These are phyloP conservation scores for Anthostomella pinea DNA, from an alignment of 2,329 filamentous ascomycete species.

Conservation along the genomic window DNA sequence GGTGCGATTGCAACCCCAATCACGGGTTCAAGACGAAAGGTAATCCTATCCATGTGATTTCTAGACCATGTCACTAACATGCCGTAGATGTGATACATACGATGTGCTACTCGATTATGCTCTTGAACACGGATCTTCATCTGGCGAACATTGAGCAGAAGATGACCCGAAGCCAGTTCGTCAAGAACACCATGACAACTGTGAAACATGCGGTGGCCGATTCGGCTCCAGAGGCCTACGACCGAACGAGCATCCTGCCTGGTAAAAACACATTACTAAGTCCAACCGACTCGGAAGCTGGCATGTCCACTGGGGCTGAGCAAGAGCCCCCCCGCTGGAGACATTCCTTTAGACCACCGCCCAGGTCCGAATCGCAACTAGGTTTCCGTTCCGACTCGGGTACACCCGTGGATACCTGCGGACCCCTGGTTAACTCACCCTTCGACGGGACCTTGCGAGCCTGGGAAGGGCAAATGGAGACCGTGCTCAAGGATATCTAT, in stretches of 20 bases:
- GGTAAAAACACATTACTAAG: slow-evolving; percentile 34
- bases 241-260: slow-evolving; percentile 55
- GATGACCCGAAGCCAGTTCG: slow-evolving; percentile 92
- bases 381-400: slow-evolving; percentile 36
- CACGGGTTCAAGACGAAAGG: slow-evolving; percentile 89
- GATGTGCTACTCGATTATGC: slow-evolving; percentile 91
- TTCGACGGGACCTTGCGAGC: slow-evolving; percentile 72
- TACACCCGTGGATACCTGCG: slow-evolving; percentile 52
- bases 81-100: slow-evolving; percentile 85
- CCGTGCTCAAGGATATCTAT: slow-evolving; percentile 90
- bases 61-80: slow-evolving; percentile 28
- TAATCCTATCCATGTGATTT: slow-evolving; percentile 35
- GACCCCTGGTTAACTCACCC: slow-evolving; percentile 72
- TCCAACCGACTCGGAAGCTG: slow-evolving; percentile 23
- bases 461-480: slow-evolving; percentile 88
- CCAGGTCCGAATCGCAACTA: slow-evolving; percentile 43
- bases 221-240: slow-evolving; percentile 63
- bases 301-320: slow-evolving; percentile 20
- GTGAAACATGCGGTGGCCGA: slow-evolving; percentile 75
- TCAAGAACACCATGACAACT: slow-evolving; percentile 94
- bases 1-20: slow-evolving; percentile 89
- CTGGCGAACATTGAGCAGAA: slow-evolving; percentile 92
- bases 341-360: slow-evolving; percentile 49
- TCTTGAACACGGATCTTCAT: slow-evolving; percentile 95
- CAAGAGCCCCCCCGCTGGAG: slow-evolving; percentile 29